phyloP scores from a whole-genome alignment of 1,284 basidiomycete genomes.

The Agroathelia rolfsii region DNA sequence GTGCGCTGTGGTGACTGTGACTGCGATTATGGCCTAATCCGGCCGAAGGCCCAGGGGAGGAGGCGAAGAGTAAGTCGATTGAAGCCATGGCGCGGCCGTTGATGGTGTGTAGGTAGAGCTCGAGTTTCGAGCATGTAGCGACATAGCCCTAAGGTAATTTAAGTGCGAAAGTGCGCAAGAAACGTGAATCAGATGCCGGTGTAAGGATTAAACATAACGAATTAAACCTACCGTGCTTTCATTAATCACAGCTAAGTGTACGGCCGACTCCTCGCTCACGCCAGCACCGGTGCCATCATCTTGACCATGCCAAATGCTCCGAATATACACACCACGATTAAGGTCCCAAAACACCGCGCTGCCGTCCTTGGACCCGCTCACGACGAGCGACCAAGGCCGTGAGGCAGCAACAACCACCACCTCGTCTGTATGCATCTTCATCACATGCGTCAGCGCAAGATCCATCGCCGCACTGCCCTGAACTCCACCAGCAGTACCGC shows the following conservation, averaged over 20 bases:
- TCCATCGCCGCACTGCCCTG: slow-evolving; percentile 15
- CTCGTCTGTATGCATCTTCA: slow-evolving; percentile 65
- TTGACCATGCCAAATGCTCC: slow-evolving; percentile 61
- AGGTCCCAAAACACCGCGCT: slow-evolving; percentile 88
- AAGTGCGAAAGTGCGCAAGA: slow-evolving; percentile 2
- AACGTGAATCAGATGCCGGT: slow-evolving; percentile 2
- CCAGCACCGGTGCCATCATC: slow-evolving; percentile 23
- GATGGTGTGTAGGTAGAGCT: slow-evolving; percentile 71
- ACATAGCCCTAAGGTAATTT: slow-evolving; percentile 66
- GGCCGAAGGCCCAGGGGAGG: too few relatives aligned
- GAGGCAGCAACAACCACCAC: slow-evolving; percentile 70
- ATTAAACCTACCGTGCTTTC: slow-evolving; percentile 69
- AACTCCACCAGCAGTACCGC: too few relatives aligned
- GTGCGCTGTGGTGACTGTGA: too few relatives aligned
- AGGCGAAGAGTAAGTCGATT: slow-evolving; percentile 61
- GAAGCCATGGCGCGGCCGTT: slow-evolving; percentile 67
- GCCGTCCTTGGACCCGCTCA: slow-evolving; percentile 81
- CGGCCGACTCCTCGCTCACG: slow-evolving; percentile 31
- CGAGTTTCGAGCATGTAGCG: slow-evolving; percentile 64
- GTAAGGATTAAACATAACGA: slow-evolving; percentile 5
- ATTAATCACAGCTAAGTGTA: slow-evolving; percentile 71
- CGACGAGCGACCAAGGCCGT: slow-evolving; percentile 71
- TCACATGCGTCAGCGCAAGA: slow-evolving; percentile 57
- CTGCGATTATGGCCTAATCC: too few relatives aligned
- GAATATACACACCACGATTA: slow-evolving; percentile 70